Evolutionary conservation across 768 basidiomycete species (phyloP).

Genomic region (Leccinum subgranulosum): DNA sequence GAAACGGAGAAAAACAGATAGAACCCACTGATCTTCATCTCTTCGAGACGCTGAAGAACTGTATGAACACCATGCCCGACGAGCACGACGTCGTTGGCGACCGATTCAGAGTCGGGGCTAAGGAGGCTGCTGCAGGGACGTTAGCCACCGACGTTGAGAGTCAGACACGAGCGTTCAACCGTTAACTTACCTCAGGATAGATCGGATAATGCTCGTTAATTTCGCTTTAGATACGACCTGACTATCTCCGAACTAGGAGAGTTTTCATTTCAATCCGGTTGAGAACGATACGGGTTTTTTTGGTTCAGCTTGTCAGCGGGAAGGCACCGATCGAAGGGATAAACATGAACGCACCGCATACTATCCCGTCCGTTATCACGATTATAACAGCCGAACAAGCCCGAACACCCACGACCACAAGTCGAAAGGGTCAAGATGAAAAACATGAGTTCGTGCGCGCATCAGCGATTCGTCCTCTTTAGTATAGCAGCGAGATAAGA

Average conservation of each 20-base stretch:
- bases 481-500: conserved; percentile 15
- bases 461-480: conserved; percentile 20
- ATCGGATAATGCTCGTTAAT: conserved; percentile 68
- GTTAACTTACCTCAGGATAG: conserved; percentile 63
- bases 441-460: background rate
- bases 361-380: conserved; percentile 31
- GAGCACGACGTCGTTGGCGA: conserved; percentile 66
- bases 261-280: conserved; percentile 8
- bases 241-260: conserved; percentile 69
- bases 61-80: conserved; percentile 59
- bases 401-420: background rate
- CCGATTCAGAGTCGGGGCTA: conserved; percentile 74
- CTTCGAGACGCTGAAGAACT: conserved; percentile 62
- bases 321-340: background rate
- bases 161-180: background rate
- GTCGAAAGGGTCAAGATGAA: background rate
- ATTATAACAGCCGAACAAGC: background rate
- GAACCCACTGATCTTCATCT: conserved; percentile 75
- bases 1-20: background rate
- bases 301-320: background rate
- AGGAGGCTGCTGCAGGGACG: conserved; percentile 53
- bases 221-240: conserved; percentile 66
- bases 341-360: conserved; percentile 53
- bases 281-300: conserved; percentile 2
- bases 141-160: conserved; percentile 1